These are phyloP conservation scores for Ettlia oleoabundans DNA, from an alignment of 139 green algal genomes.

Conservation along the genomic window DNA sequence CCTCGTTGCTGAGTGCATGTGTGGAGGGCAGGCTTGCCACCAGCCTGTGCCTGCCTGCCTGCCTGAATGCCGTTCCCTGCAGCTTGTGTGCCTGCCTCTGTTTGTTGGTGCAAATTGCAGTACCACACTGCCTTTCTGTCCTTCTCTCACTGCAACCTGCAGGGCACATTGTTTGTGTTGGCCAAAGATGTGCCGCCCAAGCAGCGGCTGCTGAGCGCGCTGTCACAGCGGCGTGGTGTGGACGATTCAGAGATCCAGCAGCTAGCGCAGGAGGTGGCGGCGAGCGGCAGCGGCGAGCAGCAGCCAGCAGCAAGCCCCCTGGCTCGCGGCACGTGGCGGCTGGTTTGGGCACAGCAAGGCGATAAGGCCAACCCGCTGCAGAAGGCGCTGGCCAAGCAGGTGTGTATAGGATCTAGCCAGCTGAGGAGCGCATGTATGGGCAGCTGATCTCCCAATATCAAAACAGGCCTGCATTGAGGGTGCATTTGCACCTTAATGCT, in stretches of 20 bases:
- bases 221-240: slow-evolving; percentile 28
- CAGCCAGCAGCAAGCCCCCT: slow-evolving; percentile 52
- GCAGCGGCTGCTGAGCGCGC: slow-evolving; percentile 56
- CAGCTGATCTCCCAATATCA: no score
- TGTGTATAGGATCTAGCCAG: neutral
- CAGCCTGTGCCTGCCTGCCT: no score
- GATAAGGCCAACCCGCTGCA: slow-evolving; percentile 70
- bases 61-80: no score
- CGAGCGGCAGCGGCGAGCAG: neutral
- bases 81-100: no score
- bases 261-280: slow-evolving; percentile 44
- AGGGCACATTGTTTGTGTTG: slow-evolving; percentile 71
- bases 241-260: slow-evolving; percentile 32
- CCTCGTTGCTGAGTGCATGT: neutral
- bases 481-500: no score
- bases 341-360: slow-evolving; percentile 75
- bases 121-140: no score
- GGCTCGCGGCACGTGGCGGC: slow-evolving; percentile 69
- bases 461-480: no score
- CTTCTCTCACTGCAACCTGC: no score
- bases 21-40: neutral
- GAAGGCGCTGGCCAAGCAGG: slow-evolving; percentile 49
- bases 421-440: neutral
- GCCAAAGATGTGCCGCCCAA: slow-evolving; percentile 58
- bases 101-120: no score